Evolutionary conservation across 768 basidiomycete species (phyloP).

Genomic region (Suillus hirtellus): DNA sequence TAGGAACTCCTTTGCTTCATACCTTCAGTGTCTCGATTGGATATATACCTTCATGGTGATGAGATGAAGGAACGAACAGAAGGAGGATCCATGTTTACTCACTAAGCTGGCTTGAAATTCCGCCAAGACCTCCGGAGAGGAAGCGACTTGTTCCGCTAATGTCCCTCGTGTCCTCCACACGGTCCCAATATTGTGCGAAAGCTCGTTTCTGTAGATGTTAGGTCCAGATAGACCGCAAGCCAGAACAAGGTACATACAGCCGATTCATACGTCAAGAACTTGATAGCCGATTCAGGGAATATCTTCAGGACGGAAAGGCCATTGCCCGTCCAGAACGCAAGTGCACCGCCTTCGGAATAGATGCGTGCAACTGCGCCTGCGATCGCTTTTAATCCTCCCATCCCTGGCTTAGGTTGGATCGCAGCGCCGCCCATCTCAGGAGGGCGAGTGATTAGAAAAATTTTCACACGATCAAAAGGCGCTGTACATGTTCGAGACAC

Average conservation of each 20-base stretch:
- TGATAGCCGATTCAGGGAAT: constrained; percentile 97
- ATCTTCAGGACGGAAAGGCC: constrained; percentile 93
- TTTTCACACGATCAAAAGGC: constrained; percentile 94
- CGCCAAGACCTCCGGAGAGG: constrained; percentile 93
- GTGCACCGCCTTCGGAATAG: constrained; percentile 85
- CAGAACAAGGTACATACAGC: constrained; percentile 56
- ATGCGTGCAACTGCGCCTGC: constrained; percentile 74
- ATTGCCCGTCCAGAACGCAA: constrained; percentile 98
- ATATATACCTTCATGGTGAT: constrained; percentile 72
- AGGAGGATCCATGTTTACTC: constrained; percentile 29
- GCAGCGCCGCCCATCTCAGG: constrained; percentile 66
- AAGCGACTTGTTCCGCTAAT: constrained; percentile 93
- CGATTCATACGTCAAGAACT: constrained; percentile 94
- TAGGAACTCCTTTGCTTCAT: constrained; percentile 6
- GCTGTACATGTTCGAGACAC: constrained; percentile 97
- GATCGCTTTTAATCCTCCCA: constrained; percentile 65
- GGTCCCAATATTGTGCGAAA: constrained; percentile 89
- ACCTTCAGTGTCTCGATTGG: constrained; percentile 96
- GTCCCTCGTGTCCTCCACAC: constrained; percentile 83
- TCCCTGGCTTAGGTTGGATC: constrained; percentile 42
- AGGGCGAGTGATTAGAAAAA: constrained; percentile 91
- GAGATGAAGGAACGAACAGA: constrained; percentile 17
- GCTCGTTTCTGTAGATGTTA: constrained; percentile 73
- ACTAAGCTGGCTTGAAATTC: constrained; percentile 92
- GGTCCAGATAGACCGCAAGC: constrained; percentile 20